Base-by-base conservation (phyloP, 2,329 filamentous ascomycete genomes). In the Hyphodiscus sp. region DNA sequence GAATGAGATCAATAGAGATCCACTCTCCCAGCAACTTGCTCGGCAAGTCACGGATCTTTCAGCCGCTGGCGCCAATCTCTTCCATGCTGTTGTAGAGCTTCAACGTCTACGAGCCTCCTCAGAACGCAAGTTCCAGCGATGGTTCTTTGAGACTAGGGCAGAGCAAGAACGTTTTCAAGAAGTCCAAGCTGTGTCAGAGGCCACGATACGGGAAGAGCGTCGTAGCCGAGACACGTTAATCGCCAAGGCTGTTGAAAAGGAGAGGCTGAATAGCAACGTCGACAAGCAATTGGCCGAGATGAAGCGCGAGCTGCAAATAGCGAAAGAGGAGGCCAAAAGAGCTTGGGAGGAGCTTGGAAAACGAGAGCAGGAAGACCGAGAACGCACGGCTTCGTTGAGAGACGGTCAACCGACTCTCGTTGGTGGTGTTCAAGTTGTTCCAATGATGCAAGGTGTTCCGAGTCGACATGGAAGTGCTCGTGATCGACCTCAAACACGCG, bases 311-410 rank as follows among this genome's bases (percentile, higher is more conserved):
- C 77, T 97, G 41, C 82, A 87, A 64, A 99, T 99, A 57, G 95
- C 91, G 41, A 96, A 96, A 67, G 92, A 96, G 63, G 94, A 99
- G 71, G 92, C 94, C 9, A 84, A 92, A 38, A 83, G 94, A 53
- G 94, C 94, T 1, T 99, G 94, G 94, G 94, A 99, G 73, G 94
- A 97, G 70, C 81, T 99, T 1, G 94, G 94, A 20, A 82, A 92
- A 49, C 83, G 91, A 49, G 94, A 97, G 70, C 90, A 96, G 67
- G 89, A 95, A 70, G 92, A 96, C 70, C 83, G 92, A 6, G 91
- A 96, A 59, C 82, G 89, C 45, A 94, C 89, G 1, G 78, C 83
- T 26, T 91, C 89, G n/a, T 75, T 99, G 20, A 85, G 94, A 64
- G 87, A 88, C 58, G 94, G 94, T 7, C 84, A 91, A 56, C 89